Evolutionary conservation across 73 alveolate species (phyloP).

Genomic region (Stentor roeselii): DNA sequence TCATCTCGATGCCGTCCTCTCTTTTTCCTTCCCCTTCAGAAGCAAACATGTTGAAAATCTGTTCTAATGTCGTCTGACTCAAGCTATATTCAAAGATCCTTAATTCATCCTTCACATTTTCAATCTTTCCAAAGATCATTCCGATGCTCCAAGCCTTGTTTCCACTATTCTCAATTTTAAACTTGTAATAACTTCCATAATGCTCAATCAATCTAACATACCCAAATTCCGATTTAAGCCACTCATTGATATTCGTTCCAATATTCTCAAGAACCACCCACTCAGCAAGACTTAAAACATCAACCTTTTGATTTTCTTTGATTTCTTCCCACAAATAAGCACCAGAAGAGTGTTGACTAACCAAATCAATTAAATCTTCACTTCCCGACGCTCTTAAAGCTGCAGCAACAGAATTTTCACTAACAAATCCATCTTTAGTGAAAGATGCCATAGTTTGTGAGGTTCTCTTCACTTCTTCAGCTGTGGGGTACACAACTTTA

Average conservation of each 20-base stretch:
- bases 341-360: slow-evolving; percentile 37
- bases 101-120: slow-evolving; percentile 35
- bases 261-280: slow-evolving; percentile 35
- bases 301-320: slow-evolving; percentile 34
- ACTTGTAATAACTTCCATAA: slow-evolving; percentile 47
- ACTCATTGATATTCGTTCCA: slow-evolving; percentile 34
- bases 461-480: slow-evolving; percentile 47
- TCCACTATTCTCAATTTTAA: slow-evolving; percentile 26
- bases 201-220: slow-evolving; percentile 50
- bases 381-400: slow-evolving; percentile 22
- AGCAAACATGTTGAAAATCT: slow-evolving; percentile 57
- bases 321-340: slow-evolving; percentile 40
- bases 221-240: slow-evolving; percentile 25
- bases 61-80: slow-evolving; percentile 48
- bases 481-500: slow-evolving; percentile 59
- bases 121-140: slow-evolving; percentile 40
- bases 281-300: slow-evolving; percentile 33
- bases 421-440: slow-evolving; percentile 22
- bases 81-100: slow-evolving; percentile 40
- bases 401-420: slow-evolving; percentile 14
- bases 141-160: slow-evolving; percentile 45
- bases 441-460: slow-evolving; percentile 27
- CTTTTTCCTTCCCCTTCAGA: slow-evolving; percentile 22
- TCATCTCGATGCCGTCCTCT: no score
- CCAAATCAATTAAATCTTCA: slow-evolving; percentile 22